Conservation (phyloP, 1,284 basidiomycete species). For the Rhizoctonia solani region DNA sequence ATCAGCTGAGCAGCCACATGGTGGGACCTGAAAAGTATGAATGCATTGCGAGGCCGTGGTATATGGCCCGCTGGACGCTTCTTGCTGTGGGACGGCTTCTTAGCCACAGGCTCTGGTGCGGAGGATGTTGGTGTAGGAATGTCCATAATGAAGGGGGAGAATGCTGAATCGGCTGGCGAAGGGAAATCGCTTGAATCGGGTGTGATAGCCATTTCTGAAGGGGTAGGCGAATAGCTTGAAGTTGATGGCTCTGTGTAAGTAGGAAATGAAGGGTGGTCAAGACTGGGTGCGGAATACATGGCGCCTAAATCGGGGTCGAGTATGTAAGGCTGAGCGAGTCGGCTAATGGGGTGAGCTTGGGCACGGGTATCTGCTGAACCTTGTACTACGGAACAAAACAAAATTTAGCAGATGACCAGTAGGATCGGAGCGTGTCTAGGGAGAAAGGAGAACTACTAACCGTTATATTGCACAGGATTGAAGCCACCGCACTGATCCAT, state of each 20-base stretch:
- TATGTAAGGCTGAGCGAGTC: background rate
- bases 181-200: constrained; percentile 2
- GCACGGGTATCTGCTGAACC: background rate
- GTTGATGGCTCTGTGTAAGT: too few species aligned
- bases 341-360: background rate
- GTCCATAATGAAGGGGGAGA: constrained; percentile 15
- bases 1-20: constrained; percentile 46
- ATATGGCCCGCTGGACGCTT: constrained; percentile 54
- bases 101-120: background rate
- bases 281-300: constrained; percentile 1
- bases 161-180: constrained; percentile 4
- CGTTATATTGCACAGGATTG: background rate
- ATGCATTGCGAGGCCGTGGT: constrained; percentile 82
- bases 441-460: too few species aligned
- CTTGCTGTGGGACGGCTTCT: constrained; percentile 13
- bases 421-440: too few species aligned
- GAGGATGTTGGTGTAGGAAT: background rate
- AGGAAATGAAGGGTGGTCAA: too few species aligned
- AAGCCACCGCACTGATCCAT: background rate
- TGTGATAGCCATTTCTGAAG: background rate
- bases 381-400: background rate
- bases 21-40: constrained; percentile 81
- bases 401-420: background rate
- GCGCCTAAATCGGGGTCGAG: constrained; percentile 3
- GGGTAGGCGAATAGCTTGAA: background rate